Evolutionary conservation across 257 asterid species (phyloP).

Genomic region (Jaltomata sinuosa): DNA sequence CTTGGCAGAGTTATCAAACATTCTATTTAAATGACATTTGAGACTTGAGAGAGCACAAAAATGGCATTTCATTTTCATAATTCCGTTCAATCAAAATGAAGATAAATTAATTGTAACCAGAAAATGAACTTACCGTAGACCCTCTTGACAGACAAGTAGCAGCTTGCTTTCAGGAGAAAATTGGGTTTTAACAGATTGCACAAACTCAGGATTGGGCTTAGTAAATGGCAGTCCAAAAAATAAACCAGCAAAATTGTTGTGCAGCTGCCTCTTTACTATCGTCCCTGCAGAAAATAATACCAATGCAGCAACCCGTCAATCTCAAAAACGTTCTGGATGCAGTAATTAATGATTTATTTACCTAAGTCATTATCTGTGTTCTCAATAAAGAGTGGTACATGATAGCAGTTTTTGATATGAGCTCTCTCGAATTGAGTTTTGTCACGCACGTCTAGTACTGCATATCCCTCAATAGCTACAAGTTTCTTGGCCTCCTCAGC

Average conservation of each 20-base stretch:
- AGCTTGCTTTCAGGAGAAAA: slow-evolving; percentile 73
- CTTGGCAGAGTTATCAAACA: not conserved
- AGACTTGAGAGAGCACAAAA: not conserved
- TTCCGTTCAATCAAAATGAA: not conserved
- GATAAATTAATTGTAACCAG: not conserved
- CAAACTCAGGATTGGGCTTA: slow-evolving; percentile 65
- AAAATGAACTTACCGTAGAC: slow-evolving; percentile 45
- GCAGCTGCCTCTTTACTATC: slow-evolving; percentile 53
- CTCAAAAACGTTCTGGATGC: too few relatives aligned
- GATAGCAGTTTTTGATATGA: slow-evolving; percentile 66
- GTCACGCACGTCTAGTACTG: slow-evolving; percentile 78
- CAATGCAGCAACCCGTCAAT: not conserved
- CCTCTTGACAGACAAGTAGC: slow-evolving; percentile 93
- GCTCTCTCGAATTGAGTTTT: slow-evolving; percentile 68
- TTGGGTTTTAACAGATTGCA: slow-evolving; percentile 52
- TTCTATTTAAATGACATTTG: not conserved
- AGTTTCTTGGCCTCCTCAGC: slow-evolving; percentile 74
- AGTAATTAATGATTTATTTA: slow-evolving; percentile 18
- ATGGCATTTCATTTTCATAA: not conserved
- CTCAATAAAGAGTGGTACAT: slow-evolving; percentile 65
- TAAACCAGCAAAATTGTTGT: slow-evolving; percentile 82
- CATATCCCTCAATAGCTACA: slow-evolving; percentile 57
- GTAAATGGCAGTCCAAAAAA: slow-evolving; percentile 88
- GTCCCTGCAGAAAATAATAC: slow-evolving; percentile 45
- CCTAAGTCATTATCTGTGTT: slow-evolving; percentile 82